Conservation (phyloP, 1,139 yeast genomes). For the Protomyces arabidopsidicola region DNA sequence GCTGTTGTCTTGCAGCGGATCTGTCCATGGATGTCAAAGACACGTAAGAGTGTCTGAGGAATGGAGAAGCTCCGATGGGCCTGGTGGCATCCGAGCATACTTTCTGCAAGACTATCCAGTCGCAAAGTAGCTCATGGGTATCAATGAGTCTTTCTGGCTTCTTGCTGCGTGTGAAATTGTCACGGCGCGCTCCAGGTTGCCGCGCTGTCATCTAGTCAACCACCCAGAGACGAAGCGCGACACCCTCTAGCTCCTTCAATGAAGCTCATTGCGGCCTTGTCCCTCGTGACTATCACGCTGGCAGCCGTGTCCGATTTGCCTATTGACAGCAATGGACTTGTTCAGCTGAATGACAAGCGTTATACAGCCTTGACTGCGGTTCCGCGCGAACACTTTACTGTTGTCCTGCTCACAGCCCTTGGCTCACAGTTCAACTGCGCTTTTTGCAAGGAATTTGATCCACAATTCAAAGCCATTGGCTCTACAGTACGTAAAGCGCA, state of each 20-base stretch:
- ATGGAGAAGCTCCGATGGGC: not conserved
- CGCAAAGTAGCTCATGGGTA: too few species aligned
- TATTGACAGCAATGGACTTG: slow-evolving; percentile 38
- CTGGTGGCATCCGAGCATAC: too few species aligned
- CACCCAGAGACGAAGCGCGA: not conserved
- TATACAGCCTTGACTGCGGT: slow-evolving; percentile 58
- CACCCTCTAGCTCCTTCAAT: not conserved
- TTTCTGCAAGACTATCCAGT: too few species aligned
- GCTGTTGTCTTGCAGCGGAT: slow-evolving; percentile 32
- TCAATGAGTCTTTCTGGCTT: too few species aligned
- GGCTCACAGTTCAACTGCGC: slow-evolving; percentile 70
- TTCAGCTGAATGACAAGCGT: slow-evolving; percentile 57
- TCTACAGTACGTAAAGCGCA: slow-evolving; percentile 55
- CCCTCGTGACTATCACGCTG: not conserved
- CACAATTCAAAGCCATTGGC: slow-evolving; percentile 58
- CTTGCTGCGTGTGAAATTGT: too few species aligned
- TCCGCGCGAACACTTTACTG: slow-evolving; percentile 64
- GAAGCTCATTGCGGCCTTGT: not conserved
- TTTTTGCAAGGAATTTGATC: slow-evolving; percentile 60
- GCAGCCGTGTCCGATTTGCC: not conserved
- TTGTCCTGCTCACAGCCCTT: slow-evolving; percentile 68
- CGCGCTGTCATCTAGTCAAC: not conserved
- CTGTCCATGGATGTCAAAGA: not conserved
- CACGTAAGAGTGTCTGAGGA: not conserved
- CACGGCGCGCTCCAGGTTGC: not conserved